Evolutionary conservation across 768 basidiomycete genomes (phyloP).

Genomic region (Trametes sanguinea): DNA sequence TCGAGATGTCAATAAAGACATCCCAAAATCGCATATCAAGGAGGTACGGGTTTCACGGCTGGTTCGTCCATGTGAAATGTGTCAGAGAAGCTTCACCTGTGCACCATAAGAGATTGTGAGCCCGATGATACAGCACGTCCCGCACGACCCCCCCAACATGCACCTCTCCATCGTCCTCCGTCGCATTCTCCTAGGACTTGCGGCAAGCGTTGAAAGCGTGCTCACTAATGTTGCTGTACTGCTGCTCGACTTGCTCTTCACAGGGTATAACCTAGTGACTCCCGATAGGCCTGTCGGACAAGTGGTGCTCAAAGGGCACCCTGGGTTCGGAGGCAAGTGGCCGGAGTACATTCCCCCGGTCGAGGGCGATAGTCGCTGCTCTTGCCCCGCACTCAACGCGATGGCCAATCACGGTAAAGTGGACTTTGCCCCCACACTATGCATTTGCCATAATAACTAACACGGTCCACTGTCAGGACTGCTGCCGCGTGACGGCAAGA

Average conservation of each 20-base stretch:
- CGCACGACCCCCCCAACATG: neutral
- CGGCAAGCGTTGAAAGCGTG: neutral
- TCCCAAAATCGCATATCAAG: no score
- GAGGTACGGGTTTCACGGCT: no score
- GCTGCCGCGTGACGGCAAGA: slow-evolving; percentile 49
- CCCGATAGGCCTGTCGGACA: slow-evolving; percentile 41
- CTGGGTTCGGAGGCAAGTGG: slow-evolving; percentile 65
- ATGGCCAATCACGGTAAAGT: slow-evolving; percentile 78
- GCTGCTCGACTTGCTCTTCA: slow-evolving; percentile 29
- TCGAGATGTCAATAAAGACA: no score
- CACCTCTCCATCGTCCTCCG: slow-evolving; percentile 15
- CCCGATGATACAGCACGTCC: neutral
- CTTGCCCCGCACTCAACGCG: slow-evolving; percentile 77
- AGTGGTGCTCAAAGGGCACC: slow-evolving; percentile 27
- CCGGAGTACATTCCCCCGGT: slow-evolving; percentile 61
- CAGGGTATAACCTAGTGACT: slow-evolving; percentile 46
- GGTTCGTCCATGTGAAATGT: no score
- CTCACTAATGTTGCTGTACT: slow-evolving; percentile 55
- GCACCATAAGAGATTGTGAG: no score
- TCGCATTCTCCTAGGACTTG: slow-evolving; percentile 21
- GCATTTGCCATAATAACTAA: neutral
- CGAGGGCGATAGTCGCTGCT: slow-evolving; percentile 67
- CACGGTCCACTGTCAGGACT: neutral
- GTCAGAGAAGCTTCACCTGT: no score
- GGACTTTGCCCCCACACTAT: neutral